Evolutionary conservation across 495 filamentous ascomycete species (phyloP).

Genomic region (Xylaria curta): DNA sequence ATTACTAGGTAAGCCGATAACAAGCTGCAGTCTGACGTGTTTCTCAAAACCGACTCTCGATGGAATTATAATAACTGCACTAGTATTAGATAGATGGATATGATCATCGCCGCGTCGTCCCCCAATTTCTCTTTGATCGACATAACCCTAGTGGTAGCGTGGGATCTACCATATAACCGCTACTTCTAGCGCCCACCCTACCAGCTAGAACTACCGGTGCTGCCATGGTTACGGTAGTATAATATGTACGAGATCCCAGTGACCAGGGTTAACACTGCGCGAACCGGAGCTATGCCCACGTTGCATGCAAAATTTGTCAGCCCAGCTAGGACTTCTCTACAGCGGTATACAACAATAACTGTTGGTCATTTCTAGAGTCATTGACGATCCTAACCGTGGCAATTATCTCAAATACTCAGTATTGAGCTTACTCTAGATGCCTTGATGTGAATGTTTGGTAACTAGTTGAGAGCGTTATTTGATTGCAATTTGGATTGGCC

Average conservation of each 20-base stretch:
- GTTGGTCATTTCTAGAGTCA: neutral
- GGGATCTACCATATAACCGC: neutral
- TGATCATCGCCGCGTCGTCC: neutral
- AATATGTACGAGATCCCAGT: neutral
- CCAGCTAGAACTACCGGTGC: slow-evolving; percentile 11
- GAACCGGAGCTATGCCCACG: neutral
- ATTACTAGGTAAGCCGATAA: neutral
- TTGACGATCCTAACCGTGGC: neutral
- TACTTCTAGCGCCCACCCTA: neutral
- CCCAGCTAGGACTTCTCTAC: neutral
- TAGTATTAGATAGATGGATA: neutral
- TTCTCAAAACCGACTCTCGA: neutral
- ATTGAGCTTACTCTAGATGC: no score
- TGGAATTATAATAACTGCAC: neutral
- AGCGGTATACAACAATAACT: neutral
- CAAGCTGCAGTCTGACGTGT: neutral
- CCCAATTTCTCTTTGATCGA: slow-evolving; percentile 11
- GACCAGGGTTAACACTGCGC: slow-evolving; percentile 6
- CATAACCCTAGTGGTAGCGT: neutral
- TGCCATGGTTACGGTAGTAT: neutral
- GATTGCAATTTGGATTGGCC: neutral
- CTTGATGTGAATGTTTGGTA: no score
- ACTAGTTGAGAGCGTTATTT: neutral
- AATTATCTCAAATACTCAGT: neutral
- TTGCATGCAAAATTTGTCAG: slow-evolving; percentile 22